Evolutionary conservation across 352 stramenopile species (phyloP), one percentile per base, ranked within the genome.

Genomic region (Pythium guiyangense): DNA sequence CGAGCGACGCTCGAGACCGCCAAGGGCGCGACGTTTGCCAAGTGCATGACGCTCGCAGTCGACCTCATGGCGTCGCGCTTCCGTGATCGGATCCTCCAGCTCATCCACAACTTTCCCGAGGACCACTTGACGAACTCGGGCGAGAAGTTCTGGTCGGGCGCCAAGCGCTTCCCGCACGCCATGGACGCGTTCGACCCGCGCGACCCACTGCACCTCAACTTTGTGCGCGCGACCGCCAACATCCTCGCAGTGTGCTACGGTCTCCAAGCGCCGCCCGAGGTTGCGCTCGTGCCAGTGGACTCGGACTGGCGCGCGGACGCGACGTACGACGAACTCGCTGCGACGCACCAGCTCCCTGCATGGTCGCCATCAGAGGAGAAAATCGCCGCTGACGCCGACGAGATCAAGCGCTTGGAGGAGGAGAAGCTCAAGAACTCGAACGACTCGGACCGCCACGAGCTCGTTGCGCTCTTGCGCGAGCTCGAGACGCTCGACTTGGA

Each of bases 71-170:
- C 83, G 29, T 74, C 71, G 29, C 70, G 74, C 8, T 96, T 96
- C 71, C 84, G 90, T 51, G 90, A 97, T 60, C 82, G 83, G 45
- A 95, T 97, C 57, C 57, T 96, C 49, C 86, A 97, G 57, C 73
- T 93, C 14, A 85, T 90, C 50, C 76, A 87, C 64, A 91, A 92
- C 51, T 92, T 92, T 55, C 81, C 81, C 6, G 84, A 92, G 59
- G 74, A 95, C 39, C 84, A 96, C 51, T 42, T 92, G 60, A 92
- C 79, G 12, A 90, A 89, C 66, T 85, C 79, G 22, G 80, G 80
- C 20, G 84, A 92, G 52, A 85, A 85, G 51, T 92, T 93, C 59
- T 96, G 84, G 84, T 90, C 84, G 1, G 84, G 84, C 2, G 84
- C 84, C 1, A 94, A 94, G 74, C 82, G 84, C 18, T 94, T 94